These are phyloP conservation scores for Rhizopogon vinicolor DNA, from an alignment of 768 basidiomycete genomes.

Conservation along the genomic window DNA sequence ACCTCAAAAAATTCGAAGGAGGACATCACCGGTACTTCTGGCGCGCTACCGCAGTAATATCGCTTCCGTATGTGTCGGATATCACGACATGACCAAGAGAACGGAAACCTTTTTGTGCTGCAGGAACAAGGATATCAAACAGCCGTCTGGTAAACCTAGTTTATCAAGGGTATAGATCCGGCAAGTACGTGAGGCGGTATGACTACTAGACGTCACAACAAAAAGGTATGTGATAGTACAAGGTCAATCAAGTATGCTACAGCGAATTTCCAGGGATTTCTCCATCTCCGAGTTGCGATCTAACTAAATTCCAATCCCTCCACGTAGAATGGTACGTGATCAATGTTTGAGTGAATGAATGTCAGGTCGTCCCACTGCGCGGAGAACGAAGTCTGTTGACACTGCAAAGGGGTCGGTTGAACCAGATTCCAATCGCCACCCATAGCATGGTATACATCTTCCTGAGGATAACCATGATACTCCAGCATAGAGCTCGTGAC, in stretches of 20 bases:
- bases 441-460: neutral
- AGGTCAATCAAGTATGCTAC: neutral
- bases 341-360: neutral
- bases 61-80: neutral
- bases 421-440: neutral
- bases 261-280: neutral
- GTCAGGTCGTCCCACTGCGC: neutral
- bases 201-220: neutral
- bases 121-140: neutral
- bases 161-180: neutral
- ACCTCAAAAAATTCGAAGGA: neutral
- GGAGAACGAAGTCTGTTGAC: neutral
- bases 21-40: neutral
- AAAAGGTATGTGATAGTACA: neutral
- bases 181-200: neutral
- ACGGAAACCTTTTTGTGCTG: neutral
- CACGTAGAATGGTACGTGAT: neutral
- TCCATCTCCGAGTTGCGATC: neutral
- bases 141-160: neutral
- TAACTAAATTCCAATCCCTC: neutral
- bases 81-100: neutral
- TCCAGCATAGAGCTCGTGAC: neutral
- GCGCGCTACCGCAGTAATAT: neutral
- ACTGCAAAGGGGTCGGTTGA: neutral
- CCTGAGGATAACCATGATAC: neutral